These are phyloP conservation scores for Pleurotus citrinopileatus DNA, from an alignment of 768 basidiomycete species.

Conservation along the genomic window DNA sequence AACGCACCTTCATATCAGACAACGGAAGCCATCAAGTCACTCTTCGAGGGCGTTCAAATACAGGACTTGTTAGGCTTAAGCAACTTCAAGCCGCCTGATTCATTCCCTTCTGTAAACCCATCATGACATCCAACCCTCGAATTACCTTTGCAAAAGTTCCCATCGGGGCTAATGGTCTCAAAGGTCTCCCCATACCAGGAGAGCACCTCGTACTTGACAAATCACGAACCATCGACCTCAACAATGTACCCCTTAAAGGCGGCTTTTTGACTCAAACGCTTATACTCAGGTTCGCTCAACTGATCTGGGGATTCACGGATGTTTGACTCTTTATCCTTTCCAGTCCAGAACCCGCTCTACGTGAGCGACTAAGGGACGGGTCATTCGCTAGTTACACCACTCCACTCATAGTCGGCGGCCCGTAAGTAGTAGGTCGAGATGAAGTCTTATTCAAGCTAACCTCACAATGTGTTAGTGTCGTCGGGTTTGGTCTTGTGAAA, in stretches of 20 bases:
- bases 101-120: background rate
- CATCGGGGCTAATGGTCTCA: background rate
- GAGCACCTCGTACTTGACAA: conserved; percentile 12
- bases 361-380: conserved; percentile 28
- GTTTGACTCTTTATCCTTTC: background rate
- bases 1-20: too few species aligned
- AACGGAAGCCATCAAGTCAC: too few species aligned
- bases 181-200: conserved; percentile 4
- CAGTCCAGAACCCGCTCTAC: conserved; percentile 22
- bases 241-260: conserved; percentile 18
- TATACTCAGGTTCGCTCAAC: conserved; percentile 11
- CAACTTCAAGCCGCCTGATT: too few species aligned
- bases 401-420: conserved; percentile 15
- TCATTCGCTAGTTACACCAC: conserved; percentile 17
- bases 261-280: conserved; percentile 20
- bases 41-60: too few species aligned
- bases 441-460: background rate
- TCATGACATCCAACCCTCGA: conserved; percentile 5
- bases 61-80: too few species aligned
- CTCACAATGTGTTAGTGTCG: background rate
- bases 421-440: conserved; percentile 13
- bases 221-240: conserved; percentile 18
- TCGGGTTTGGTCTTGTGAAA: conserved; percentile 24
- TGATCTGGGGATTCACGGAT: background rate
- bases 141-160: conserved; percentile 6